Evolutionary conservation across 495 filamentous ascomycete species (phyloP).

Genomic region (Chaetomium fimeti): DNA sequence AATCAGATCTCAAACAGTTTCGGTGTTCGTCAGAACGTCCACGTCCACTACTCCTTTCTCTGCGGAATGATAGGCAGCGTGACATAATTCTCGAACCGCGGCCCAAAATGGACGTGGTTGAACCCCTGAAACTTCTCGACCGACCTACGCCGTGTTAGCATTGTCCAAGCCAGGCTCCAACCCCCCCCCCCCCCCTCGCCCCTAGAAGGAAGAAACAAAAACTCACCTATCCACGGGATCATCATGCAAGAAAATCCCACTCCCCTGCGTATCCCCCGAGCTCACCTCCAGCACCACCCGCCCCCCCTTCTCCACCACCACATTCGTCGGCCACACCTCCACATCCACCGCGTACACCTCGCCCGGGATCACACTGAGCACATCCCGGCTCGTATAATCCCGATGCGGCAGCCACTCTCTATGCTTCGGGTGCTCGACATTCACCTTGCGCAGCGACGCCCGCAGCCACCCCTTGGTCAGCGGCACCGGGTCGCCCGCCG

Average conservation of each 20-base stretch:
- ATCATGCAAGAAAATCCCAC: conserved; percentile 58
- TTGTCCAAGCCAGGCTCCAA: background rate
- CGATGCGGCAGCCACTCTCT: conserved; percentile 56
- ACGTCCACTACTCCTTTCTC: conserved; percentile 15
- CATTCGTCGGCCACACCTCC: conserved; percentile 69
- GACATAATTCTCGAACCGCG: conserved; percentile 52
- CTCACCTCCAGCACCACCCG: conserved; percentile 58
- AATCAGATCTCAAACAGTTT: too few species aligned
- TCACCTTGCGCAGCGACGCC: conserved; percentile 53
- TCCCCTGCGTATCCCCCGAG: conserved; percentile 61
- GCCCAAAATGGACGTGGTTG: conserved; percentile 59
- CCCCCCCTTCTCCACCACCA: conserved; percentile 55
- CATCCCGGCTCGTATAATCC: conserved; percentile 59
- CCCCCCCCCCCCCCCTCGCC: too few species aligned
- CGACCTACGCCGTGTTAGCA: background rate
- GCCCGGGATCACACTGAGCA: conserved; percentile 52
- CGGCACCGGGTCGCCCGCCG: conserved; percentile 48
- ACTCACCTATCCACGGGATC: conserved; percentile 33
- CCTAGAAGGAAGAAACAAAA: background rate
- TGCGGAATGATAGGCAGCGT: conserved; percentile 56
- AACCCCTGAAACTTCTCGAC: conserved; percentile 15
- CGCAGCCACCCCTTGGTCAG: conserved; percentile 59
- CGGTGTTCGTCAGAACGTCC: too few species aligned
- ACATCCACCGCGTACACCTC: conserved; percentile 63
- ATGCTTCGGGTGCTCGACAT: conserved; percentile 48